Base-by-base conservation (phyloP, 164 flowering plant species). In the Vitis amurensis region DNA sequence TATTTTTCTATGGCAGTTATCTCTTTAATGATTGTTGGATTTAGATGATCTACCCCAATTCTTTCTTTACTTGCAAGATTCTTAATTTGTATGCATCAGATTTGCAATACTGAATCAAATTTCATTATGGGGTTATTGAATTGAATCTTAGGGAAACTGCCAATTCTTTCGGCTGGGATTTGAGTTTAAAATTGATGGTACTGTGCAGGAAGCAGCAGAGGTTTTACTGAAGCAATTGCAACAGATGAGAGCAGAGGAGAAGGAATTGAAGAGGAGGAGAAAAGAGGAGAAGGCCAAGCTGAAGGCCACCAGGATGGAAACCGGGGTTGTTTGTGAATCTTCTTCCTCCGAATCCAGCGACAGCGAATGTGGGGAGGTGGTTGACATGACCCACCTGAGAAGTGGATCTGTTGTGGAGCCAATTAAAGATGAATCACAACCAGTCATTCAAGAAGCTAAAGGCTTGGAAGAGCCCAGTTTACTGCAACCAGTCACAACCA, bases 271-370 rank as follows among this genome's bases (percentile, higher is more conserved):
- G 79, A 80, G 64, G 77, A 81, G 68, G 71, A 84, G 59, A 66
- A 90, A 82, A 66, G 65, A 77, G 73, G 86, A 80, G 67, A 85
- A 85, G 67, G 76, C 80, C 37, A 80, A 67, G 59, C 12, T 72
- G 19, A 84, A 78, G 64, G 84, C 77, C 0, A 23, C 58, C 2
- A 37, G 49, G 10, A 74, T 64, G 68, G 59, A 70, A 44, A 55
- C 29, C 29, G 65, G 8, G 58, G 19, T 31, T 14, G 78, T 66
- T 8, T 65, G 66, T 53, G 77, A 80, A 73, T 77, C 83, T 2
- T 80, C 81, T 4, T 86, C 88, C 2, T 86, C 87, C 2, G 81
- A 78, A 63, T 85, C 92, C 8, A 86, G 90, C 44, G 88, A 88
- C 30, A 68, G 81, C 49, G 91, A 89, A 11, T 81, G 88, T 57